Evolutionary conservation across 371 early-diverging fungal genomes (phyloP).

Genomic region (Syncephalastrum racemosum): DNA sequence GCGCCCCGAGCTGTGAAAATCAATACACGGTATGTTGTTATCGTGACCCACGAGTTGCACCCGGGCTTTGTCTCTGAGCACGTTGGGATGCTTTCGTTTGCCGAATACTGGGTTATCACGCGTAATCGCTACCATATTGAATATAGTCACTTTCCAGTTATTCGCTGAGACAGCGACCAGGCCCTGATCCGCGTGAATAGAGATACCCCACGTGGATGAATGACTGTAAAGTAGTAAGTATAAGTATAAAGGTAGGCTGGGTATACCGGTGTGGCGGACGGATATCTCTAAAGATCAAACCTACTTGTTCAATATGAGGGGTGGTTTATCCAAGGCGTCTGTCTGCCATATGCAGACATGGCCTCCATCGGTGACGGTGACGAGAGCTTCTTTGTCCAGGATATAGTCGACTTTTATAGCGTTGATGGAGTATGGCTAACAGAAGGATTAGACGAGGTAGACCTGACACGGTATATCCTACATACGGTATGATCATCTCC

Average conservation of each 20-base stretch:
- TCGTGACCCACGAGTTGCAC: conserved; percentile 49
- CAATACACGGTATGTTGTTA: conserved; percentile 66
- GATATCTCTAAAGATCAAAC: neutral
- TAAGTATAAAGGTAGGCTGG: neutral
- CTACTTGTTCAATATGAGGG: conserved; percentile 37
- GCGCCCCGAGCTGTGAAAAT: conserved; percentile 53
- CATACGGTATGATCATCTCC: conserved; percentile 17
- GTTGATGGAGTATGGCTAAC: conserved; percentile 49
- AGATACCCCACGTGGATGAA: conserved; percentile 65
- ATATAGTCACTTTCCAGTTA: conserved; percentile 54
- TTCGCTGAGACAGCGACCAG: conserved; percentile 65
- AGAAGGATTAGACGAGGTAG: conserved; percentile 19
- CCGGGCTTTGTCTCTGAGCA: conserved; percentile 12
- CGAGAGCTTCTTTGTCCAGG: conserved; percentile 49
- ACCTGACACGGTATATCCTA: conserved; percentile 10
- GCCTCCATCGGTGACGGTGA: conserved; percentile 53
- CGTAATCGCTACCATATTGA: conserved; percentile 35
- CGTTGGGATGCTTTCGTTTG: conserved; percentile 7
- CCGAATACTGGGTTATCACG: conserved; percentile 21
- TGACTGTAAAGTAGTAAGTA: conserved; percentile 19
- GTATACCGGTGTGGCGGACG: neutral
- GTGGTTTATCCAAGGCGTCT: conserved; percentile 37
- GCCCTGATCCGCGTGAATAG: conserved; percentile 50
- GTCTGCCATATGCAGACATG: conserved; percentile 55
- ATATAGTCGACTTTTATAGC: conserved; percentile 53